phyloP scores from a whole-genome alignment of 768 basidiomycete species.

The Mycena pura region DNA sequence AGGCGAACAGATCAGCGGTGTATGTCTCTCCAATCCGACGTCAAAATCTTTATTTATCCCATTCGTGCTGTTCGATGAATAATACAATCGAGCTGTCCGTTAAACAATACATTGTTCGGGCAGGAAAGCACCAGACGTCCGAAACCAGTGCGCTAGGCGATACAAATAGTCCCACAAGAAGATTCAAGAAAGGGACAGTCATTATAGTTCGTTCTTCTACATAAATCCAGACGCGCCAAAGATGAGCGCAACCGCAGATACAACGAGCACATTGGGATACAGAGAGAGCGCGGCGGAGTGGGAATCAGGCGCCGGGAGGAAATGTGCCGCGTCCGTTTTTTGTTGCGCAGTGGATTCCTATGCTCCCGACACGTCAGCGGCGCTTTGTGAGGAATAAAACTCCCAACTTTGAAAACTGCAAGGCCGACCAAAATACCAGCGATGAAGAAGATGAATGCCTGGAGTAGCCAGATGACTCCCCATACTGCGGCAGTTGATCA shows the following conservation, averaged over 20 bases:
- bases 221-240: slow-evolving; percentile 16
- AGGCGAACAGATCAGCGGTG: too few relatives aligned
- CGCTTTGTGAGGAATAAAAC: background rate
- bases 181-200: background rate
- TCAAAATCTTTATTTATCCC: too few relatives aligned
- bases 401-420: slow-evolving; percentile 79
- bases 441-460: slow-evolving; percentile 77
- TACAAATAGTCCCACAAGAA: slow-evolving; percentile 20
- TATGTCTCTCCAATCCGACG: too few relatives aligned
- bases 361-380: background rate
- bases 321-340: slow-evolving; percentile 49
- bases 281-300: slow-evolving; percentile 39
- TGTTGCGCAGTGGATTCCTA: slow-evolving; percentile 71
- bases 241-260: slow-evolving; percentile 27
- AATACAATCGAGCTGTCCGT: too few relatives aligned
- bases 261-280: slow-evolving; percentile 33
- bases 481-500: slow-evolving; percentile 58
- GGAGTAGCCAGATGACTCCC: slow-evolving; percentile 88
- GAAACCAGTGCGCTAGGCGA: slow-evolving; percentile 2
- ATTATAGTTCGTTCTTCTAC: background rate
- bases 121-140: background rate
- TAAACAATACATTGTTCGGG: slow-evolving; percentile 7
- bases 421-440: slow-evolving; percentile 79
- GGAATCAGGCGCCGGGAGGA: slow-evolving; percentile 67
- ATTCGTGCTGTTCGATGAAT: too few relatives aligned